Conservation (phyloP, 371 early-diverging fungal genomes). For the Dinochytrium kinnereticum region DNA sequence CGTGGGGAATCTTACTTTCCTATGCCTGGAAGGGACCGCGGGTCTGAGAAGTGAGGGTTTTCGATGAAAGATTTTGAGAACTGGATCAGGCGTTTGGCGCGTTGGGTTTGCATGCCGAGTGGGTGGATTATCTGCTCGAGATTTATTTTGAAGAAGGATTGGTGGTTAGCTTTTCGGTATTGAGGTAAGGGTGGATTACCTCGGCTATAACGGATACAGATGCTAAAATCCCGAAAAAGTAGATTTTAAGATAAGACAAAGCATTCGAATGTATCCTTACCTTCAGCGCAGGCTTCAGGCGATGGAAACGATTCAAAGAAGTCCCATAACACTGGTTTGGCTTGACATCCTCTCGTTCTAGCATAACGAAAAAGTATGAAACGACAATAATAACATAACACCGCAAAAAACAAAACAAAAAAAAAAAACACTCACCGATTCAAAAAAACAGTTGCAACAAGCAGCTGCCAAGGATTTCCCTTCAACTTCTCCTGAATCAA, state of each 20-base stretch:
- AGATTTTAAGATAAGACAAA: neutral
- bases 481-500: conserved; percentile 23
- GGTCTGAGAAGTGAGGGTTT: conserved; percentile 13
- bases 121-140: conserved; percentile 20
- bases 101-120: conserved; percentile 28
- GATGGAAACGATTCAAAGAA: conserved; percentile 23
- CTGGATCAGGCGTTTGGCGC: conserved; percentile 24
- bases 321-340: conserved; percentile 18
- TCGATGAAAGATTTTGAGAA: conserved; percentile 28
- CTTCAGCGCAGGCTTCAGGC: conserved; percentile 20
- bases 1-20: conserved; percentile 26
- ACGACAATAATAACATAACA: neutral
- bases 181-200: too few relatives aligned
- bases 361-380: neutral
- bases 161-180: too few relatives aligned
- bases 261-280: neutral
- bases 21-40: conserved; percentile 25
- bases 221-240: neutral
- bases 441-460: conserved; percentile 33
- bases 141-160: too few relatives aligned
- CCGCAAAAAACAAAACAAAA: neutral
- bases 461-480: conserved; percentile 27
- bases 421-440: conserved; percentile 9
- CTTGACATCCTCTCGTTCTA: conserved; percentile 21
- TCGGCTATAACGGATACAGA: neutral